phyloP scores from a whole-genome alignment of 1,139 yeast genomes.

The Protomyces gravidus region DNA sequence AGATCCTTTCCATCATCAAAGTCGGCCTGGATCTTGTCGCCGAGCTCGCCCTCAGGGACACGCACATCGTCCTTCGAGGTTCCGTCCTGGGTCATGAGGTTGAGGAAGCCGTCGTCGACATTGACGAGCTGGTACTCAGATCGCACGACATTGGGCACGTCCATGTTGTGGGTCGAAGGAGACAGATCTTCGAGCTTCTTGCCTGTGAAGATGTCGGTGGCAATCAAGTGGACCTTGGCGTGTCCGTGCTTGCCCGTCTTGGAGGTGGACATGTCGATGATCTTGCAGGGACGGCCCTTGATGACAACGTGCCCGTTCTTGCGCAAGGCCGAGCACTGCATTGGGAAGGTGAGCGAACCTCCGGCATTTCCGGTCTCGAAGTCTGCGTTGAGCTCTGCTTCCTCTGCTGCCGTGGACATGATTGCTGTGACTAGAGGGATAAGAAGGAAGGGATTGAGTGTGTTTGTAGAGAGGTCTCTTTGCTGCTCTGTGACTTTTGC shows the following conservation, averaged over 20 bases:
- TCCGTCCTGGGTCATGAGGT: conserved; percentile 95
- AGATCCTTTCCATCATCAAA: conserved; percentile 98
- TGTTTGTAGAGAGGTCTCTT: background rate
- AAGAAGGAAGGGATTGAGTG: background rate
- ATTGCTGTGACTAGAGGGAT: background rate
- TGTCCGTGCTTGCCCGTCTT: conserved; percentile 99
- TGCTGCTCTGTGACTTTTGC: background rate
- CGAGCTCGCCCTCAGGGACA: conserved; percentile 96
- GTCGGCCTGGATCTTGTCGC: conserved; percentile 83
- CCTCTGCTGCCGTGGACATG: conserved; percentile 25
- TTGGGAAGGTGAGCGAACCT: conserved; percentile 97
- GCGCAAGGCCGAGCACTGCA: conserved; percentile 99
- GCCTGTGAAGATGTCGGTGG: conserved; percentile 97
- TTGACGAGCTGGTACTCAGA: conserved; percentile 49
- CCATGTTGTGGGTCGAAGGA: conserved; percentile 99
- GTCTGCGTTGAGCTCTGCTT: conserved; percentile 55
- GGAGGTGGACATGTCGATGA: conserved; percentile 99
- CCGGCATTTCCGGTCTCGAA: conserved; percentile 99
- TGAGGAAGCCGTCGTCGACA: conserved; percentile 96
- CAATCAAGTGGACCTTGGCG: conserved; percentile 99
- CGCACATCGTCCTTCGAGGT: conserved; percentile 98
- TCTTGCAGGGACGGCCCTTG: conserved; percentile 98
- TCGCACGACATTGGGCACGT: conserved; percentile 82
- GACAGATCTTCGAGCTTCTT: conserved; percentile 99
- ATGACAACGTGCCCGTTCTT: conserved; percentile 98